A percentile compares a stretch with the other conserved stretches of the same genome.
phyloP scores from a whole-genome alignment of 129 eudicot species.

The Artemisia argyi region DNA sequence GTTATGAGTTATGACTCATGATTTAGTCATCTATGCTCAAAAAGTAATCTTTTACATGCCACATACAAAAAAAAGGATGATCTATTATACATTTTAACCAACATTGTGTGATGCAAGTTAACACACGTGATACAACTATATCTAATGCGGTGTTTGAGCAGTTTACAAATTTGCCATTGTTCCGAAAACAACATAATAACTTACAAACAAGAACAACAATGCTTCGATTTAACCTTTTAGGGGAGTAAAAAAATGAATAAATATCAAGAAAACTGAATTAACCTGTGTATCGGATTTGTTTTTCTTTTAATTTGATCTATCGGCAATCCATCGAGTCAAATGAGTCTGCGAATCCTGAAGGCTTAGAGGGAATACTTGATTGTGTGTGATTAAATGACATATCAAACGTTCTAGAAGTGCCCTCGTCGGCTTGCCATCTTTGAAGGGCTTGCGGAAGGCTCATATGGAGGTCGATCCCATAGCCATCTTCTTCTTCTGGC shows the following conservation, averaged over 20 bases:
- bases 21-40: not conserved
- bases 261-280: slow-evolving; percentile 24
- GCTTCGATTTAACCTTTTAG: slow-evolving; percentile 13
- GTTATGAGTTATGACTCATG: not conserved
- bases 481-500: slow-evolving; percentile 58
- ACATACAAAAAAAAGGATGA: slow-evolving; percentile 9
- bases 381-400: slow-evolving; percentile 54
- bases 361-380: slow-evolving; percentile 77
- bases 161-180: slow-evolving; percentile 20
- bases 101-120: not conserved
- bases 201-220: slow-evolving; percentile 25
- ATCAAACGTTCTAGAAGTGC: slow-evolving; percentile 72
- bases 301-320: slow-evolving; percentile 22
- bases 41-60: slow-evolving; percentile 7
- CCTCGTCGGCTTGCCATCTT: slow-evolving; percentile 96
- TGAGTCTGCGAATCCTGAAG: slow-evolving; percentile 76
- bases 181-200: slow-evolving; percentile 15
- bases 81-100: slow-evolving; percentile 30
- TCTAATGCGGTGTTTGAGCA: slow-evolving; percentile 10
- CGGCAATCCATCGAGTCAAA: slow-evolving; percentile 79
- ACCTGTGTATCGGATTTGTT: slow-evolving; percentile 12
- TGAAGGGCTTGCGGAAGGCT: slow-evolving; percentile 86
- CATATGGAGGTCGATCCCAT: slow-evolving; percentile 76
- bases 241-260: slow-evolving; percentile 35
- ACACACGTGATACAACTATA: slow-evolving; percentile 26